Conservation (phyloP, 2,329 filamentous ascomycete species). For the Coniochaeta ligniaria region DNA sequence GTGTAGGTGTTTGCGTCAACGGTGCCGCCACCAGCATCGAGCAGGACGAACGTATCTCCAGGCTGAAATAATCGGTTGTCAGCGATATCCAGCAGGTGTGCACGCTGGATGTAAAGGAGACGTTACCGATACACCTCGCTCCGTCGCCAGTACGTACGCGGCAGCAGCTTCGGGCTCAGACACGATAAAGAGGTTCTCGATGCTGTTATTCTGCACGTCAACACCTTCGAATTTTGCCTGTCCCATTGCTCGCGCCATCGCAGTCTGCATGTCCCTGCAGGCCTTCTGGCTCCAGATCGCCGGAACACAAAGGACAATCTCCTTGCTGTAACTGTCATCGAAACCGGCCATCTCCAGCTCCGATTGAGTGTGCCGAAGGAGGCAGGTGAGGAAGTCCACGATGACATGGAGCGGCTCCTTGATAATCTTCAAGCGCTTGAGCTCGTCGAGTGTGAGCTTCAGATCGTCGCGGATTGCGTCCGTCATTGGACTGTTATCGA, state of each 20-base stretch:
- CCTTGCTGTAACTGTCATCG: conserved; percentile 6
- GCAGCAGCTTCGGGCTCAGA: conserved; percentile 21
- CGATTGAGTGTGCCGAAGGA: conserved; percentile 17
- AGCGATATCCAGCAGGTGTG: background rate
- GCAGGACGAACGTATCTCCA: conserved; percentile 14
- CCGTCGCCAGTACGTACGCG: conserved; percentile 14
- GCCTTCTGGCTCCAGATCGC: conserved; percentile 14
- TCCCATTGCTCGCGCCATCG: conserved; percentile 9
- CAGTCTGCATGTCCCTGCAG: conserved; percentile 13
- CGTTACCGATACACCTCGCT: background rate
- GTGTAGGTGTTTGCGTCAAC: conserved; percentile 19
- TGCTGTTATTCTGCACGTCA: conserved; percentile 6
- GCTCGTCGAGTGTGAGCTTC: background rate
- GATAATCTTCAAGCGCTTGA: conserved; percentile 3
- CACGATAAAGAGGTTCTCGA: conserved; percentile 20
- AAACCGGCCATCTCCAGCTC: conserved; percentile 5
- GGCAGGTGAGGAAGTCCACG: conserved; percentile 12
- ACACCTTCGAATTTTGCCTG: conserved; percentile 9
- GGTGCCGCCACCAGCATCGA: conserved; percentile 19
- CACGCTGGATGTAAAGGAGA: background rate
- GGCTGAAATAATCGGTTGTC: conserved; percentile 2
- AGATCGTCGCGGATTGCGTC: conserved; percentile 4
- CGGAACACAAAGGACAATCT: conserved; percentile 13
- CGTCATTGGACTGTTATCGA: conserved; percentile 5
- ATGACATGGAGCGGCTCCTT: conserved; percentile 3